A percentile compares a stretch with the other conserved stretches of the same genome.
Conservation (phyloP, 192 early-diverging fungal species). For the Podila clonocystis region DNA sequence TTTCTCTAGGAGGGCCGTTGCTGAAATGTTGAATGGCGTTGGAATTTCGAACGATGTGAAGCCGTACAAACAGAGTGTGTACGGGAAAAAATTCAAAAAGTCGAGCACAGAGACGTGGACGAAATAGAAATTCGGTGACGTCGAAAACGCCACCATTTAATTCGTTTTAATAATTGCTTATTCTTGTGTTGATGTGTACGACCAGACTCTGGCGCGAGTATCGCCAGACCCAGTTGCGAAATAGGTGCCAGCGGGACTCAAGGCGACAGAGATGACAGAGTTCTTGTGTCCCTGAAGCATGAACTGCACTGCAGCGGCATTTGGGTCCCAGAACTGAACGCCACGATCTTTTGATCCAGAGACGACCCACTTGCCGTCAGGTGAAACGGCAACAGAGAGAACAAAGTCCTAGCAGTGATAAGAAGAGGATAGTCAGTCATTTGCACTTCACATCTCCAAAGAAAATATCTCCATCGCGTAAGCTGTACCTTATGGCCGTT, state of each 20-base stretch:
- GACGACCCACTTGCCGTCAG: constrained; percentile 90
- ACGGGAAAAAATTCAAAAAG: no score
- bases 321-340: constrained; percentile 95
- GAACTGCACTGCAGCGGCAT: constrained; percentile 74
- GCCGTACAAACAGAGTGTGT: no score
- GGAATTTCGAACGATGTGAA: no score
- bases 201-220: constrained; percentile 94
- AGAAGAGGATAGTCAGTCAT: no score
- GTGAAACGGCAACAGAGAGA: constrained; percentile 88
- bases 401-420: constrained; percentile 81
- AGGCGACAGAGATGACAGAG: constrained; percentile 95
- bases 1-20: no score
- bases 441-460: no score
- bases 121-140: no score
- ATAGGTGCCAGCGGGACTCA: constrained; percentile 80
- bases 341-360: constrained; percentile 92
- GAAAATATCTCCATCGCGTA: no score
- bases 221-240: constrained; percentile 99
- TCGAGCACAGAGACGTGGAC: no score
- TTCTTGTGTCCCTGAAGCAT: constrained; percentile 98
- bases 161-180: neutral
- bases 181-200: constrained; percentile 61
- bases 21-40: no score
- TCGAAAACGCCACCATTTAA: no score
- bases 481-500: constrained; percentile 55